Evolutionary conservation across 768 basidiomycete genomes (phyloP).

Genomic region (Leccinum rimulosum): DNA sequence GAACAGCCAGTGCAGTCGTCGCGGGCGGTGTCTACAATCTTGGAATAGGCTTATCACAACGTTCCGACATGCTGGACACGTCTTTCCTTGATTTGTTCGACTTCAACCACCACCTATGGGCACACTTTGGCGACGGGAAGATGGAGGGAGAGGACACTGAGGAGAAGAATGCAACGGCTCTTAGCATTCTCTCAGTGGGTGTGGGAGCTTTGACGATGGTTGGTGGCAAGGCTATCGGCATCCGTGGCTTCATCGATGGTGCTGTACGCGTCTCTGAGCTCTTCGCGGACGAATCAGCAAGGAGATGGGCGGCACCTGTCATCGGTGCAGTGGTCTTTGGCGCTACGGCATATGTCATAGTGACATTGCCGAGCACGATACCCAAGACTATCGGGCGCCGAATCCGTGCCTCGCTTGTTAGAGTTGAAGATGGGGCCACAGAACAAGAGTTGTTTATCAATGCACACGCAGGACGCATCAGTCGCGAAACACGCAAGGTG

Average conservation of each 20-base stretch:
- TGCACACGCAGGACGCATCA: conserved; percentile 65
- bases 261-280: conserved; percentile 73
- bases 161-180: conserved; percentile 52
- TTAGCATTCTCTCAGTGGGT: conserved; percentile 72
- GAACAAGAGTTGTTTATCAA: conserved; percentile 61
- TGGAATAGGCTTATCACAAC: conserved; percentile 76
- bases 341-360: conserved; percentile 72
- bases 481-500: conserved; percentile 90
- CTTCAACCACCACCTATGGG: conserved; percentile 72
- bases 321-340: conserved; percentile 76
- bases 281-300: conserved; percentile 72
- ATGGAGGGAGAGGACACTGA: conserved; percentile 30
- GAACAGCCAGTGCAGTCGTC: conserved; percentile 51
- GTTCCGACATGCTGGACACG: conserved; percentile 75
- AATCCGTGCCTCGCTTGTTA: conserved; percentile 62
- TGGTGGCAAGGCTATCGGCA: conserved; percentile 77
- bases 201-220: conserved; percentile 89
- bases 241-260: conserved; percentile 75
- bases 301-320: conserved; percentile 86
- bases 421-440: conserved; percentile 43
- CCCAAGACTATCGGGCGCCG: conserved; percentile 88
- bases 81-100: conserved; percentile 85
- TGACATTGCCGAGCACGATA: conserved; percentile 85
- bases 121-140: conserved; percentile 60
- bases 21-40: conserved; percentile 80